Evolutionary conservation across 2,329 filamentous ascomycete genomes (phyloP), one percentile per base, ranked within the genome.

Genomic region (Alternaria sp.): DNA sequence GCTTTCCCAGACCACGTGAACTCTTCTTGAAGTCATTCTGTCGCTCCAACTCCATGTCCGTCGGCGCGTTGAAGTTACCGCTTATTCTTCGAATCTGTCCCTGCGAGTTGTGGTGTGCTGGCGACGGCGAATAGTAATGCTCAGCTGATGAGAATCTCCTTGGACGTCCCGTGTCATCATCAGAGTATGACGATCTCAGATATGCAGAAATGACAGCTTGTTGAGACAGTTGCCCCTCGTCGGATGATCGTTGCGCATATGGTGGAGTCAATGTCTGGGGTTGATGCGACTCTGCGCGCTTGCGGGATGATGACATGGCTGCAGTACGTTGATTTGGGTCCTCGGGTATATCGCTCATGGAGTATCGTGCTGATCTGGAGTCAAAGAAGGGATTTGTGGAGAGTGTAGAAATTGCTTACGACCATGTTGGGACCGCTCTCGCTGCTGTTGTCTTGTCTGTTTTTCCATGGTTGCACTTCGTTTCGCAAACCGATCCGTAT

Each of bases 51-150:
- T 74, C 71, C 8, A 71, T 57, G 12, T 67, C 28, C 14, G 72
- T 74, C n/a, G 72, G 72, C 10, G 70, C 65, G 38, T 74, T 74
- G 59, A 74, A 74, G 11, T 68, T 69, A 14, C 67, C 71, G 52
- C 70, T 72, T 49, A 74, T 50, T 44, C 66, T 55, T 27, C 54
- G 59, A 9, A 70, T 53, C 44, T 70, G 66, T 43, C 54, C 40
- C n/a, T 49, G 64, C 27, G 53, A 50, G 5, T 44, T 43, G 25
- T 61, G 54, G 22, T 55, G 63, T 16, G 53, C 46, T 41, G 48
- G 49, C 49, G 56, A 49, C 14, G 58, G 51, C 32, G 53, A 49
- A 40, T 57, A 43, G 43, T 59, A 52, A 18, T 54, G 36, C 25
- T 61, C 63, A 18, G 59, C 50, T 38, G 60, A 64, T 34, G 57